phyloP scores from a whole-genome alignment of 2,329 filamentous ascomycete genomes.

The Xylariaceae sp. region DNA sequence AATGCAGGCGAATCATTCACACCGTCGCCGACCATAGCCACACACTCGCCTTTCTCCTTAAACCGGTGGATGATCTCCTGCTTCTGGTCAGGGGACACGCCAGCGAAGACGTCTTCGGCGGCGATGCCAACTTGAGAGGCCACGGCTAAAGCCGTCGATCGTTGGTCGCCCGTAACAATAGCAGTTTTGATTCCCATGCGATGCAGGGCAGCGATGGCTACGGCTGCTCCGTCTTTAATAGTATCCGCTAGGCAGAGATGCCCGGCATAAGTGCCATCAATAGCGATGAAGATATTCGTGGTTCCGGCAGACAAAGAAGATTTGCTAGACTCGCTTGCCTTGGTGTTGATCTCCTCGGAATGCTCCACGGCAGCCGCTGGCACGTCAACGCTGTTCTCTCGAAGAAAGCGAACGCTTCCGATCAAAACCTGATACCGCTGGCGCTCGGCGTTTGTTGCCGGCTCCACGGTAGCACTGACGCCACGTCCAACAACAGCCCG shows the following conservation, averaged over 20 bases:
- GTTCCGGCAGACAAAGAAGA: slow-evolving; percentile 56
- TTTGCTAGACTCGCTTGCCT: slow-evolving; percentile 35
- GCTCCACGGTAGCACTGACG: slow-evolving; percentile 77
- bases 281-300: slow-evolving; percentile 87
- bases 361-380: slow-evolving; percentile 60
- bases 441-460: slow-evolving; percentile 62
- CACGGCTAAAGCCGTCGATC: slow-evolving; percentile 76
- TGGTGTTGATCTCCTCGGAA: slow-evolving; percentile 55
- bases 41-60: slow-evolving; percentile 68
- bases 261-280: slow-evolving; percentile 76
- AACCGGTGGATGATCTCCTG: slow-evolving; percentile 76
- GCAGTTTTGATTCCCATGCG: slow-evolving; percentile 82
- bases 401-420: slow-evolving; percentile 76
- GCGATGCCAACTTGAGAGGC: slow-evolving; percentile 79
- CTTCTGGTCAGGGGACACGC: slow-evolving; percentile 88
- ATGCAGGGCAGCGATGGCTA: slow-evolving; percentile 75
- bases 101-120: slow-evolving; percentile 70
- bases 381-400: slow-evolving; percentile 63
- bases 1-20: slow-evolving; percentile 98
- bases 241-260: slow-evolving; percentile 82
- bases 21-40: slow-evolving; percentile 97
- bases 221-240: slow-evolving; percentile 81
- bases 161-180: slow-evolving; percentile 91
- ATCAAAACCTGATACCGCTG: slow-evolving; percentile 74
- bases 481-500: slow-evolving; percentile 78